Conservation (phyloP, 2,329 filamentous ascomycete genomes). For the Phoma sp. region DNA sequence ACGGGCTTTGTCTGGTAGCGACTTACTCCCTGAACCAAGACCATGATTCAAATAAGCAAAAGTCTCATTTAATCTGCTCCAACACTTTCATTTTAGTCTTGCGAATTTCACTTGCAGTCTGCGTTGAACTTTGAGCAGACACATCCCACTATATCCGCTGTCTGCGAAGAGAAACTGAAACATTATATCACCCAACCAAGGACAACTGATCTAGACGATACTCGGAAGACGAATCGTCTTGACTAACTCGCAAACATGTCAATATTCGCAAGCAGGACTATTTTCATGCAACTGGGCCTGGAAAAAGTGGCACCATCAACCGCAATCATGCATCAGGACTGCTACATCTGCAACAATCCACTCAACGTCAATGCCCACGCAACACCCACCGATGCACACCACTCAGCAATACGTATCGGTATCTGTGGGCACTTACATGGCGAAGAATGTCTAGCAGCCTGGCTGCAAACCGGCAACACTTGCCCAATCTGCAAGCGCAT, state of each 20-base stretch:
- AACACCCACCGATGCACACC: not conserved
- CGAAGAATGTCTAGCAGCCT: constrained; percentile 23
- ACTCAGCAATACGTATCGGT: constrained; percentile 23
- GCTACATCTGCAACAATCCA: constrained; percentile 22
- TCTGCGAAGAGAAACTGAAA: no score
- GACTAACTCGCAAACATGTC: not conserved
- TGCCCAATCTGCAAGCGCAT: constrained; percentile 28
- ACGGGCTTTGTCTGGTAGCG: no score
- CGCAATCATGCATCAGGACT: constrained; percentile 22
- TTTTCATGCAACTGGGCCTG: constrained; percentile 20
- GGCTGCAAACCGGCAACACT: constrained; percentile 25
- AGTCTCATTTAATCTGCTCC: no score
- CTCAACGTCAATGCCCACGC: constrained; percentile 14
- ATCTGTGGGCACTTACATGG: constrained; percentile 28
- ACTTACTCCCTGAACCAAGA: no score
- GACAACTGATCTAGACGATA: not conserved
- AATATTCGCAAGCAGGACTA: constrained; percentile 21
- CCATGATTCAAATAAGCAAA: no score
- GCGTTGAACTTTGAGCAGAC: no score
- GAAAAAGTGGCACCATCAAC: constrained; percentile 13
- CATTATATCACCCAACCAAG: not conserved
- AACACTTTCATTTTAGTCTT: no score
- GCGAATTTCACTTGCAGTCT: no score
- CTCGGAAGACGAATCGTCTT: not conserved
- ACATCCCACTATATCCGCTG: no score